phyloP scores from a whole-genome alignment of 306 rosid genomes.

The Biancaea sappan region DNA sequence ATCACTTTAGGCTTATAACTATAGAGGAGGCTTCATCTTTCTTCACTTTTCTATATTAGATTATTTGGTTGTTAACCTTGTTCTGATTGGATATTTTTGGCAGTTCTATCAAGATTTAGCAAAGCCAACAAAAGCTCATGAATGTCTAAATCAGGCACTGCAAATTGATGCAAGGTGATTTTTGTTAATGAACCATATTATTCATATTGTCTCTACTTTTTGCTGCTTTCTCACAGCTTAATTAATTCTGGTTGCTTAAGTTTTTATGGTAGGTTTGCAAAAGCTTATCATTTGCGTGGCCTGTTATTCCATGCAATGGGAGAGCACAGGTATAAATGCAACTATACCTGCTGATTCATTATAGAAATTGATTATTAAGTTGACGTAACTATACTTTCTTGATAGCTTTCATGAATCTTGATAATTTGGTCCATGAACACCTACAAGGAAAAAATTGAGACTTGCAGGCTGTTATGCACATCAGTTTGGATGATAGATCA shows the following conservation, averaged over 20 bases:
- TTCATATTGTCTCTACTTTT: conserved; percentile 17
- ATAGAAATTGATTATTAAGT: conserved; percentile 29
- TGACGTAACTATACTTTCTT: conserved; percentile 8
- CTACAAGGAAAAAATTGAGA: neutral
- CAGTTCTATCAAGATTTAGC: conserved; percentile 42
- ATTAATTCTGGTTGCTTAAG: conserved; percentile 31
- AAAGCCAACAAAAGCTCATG: conserved; percentile 64
- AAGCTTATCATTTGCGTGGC: conserved; percentile 91
- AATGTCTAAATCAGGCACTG: conserved; percentile 66
- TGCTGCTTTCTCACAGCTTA: conserved; percentile 26
- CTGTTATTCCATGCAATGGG: conserved; percentile 84
- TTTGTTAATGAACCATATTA: conserved; percentile 38
- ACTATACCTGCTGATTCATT: conserved; percentile 26
- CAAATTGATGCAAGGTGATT: conserved; percentile 78
- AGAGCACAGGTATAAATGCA: conserved; percentile 70
- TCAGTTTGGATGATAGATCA: conserved; percentile 24
- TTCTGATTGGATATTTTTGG: neutral
- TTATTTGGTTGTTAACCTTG: neutral
- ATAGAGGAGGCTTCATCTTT: neutral
- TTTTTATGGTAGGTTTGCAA: conserved; percentile 67
- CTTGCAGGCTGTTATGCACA: conserved; percentile 17
- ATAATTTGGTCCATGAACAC: conserved; percentile 26
- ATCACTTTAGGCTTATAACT: neutral
- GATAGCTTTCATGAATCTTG: conserved; percentile 4
- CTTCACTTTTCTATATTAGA: neutral